phyloP scores from a whole-genome alignment of 805 yeast genomes.

The Yamadazyma sp. region DNA sequence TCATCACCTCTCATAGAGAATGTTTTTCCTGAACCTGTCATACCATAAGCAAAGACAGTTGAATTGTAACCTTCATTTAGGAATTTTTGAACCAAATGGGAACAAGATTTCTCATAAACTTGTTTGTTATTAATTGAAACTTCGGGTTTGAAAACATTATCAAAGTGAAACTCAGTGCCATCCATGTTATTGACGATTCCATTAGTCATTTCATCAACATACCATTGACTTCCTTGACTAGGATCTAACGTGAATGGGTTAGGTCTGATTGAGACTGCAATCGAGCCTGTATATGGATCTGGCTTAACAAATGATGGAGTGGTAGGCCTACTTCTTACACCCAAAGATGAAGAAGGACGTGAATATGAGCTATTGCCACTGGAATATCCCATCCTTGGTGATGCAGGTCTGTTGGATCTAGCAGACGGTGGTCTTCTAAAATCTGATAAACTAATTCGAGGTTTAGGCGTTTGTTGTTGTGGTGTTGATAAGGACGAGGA shows the following conservation, averaged over 20 bases:
- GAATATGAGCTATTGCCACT: slow-evolving; percentile 13
- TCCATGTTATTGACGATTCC: slow-evolving; percentile 50
- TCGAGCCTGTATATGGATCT: slow-evolving; percentile 63
- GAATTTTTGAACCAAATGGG: slow-evolving; percentile 51
- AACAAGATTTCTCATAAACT: slow-evolving; percentile 59
- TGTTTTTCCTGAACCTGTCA: slow-evolving; percentile 93
- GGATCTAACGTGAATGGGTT: slow-evolving; percentile 52
- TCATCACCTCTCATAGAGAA: slow-evolving; percentile 76
- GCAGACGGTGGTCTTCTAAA: slow-evolving; percentile 31
- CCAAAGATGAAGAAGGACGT: slow-evolving; percentile 36
- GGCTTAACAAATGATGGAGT: slow-evolving; percentile 31
- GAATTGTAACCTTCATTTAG: slow-evolving; percentile 73
- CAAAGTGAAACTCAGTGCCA: slow-evolving; percentile 65
- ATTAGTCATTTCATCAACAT: slow-evolving; percentile 34
- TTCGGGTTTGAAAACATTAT: slow-evolving; percentile 67
- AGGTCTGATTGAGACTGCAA: slow-evolving; percentile 74
- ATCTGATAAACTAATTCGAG: slow-evolving; percentile 14
- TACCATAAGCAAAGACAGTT: slow-evolving; percentile 90
- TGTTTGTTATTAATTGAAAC: slow-evolving; percentile 44
- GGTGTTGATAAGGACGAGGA: slow-evolving; percentile 12
- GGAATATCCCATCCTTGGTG: slow-evolving; percentile 6
- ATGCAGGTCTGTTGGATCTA: slow-evolving; percentile 10
- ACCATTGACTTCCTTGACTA: slow-evolving; percentile 41
- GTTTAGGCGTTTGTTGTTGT: slow-evolving; percentile 14
- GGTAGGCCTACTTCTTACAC: slow-evolving; percentile 27